Conservation (phyloP, 1,284 basidiomycete species). For the Butyriboletus appendiculatus region DNA sequence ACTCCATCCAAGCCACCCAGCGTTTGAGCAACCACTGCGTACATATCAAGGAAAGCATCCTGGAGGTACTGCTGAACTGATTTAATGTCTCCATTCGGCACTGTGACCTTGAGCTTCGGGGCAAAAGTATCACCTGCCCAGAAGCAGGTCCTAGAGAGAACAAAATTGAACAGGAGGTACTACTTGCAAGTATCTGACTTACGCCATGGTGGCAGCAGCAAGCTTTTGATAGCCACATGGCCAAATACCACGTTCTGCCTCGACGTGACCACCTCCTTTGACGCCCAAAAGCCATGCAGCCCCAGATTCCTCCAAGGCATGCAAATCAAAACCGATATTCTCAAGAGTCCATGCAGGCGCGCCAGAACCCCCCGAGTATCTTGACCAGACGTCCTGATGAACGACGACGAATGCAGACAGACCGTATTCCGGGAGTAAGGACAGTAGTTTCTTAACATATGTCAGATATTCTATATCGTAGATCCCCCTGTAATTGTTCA, state of each 20-base stretch:
- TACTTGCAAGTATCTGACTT: slow-evolving; percentile 33
- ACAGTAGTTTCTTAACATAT: slow-evolving; percentile 77
- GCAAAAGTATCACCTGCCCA: slow-evolving; percentile 90
- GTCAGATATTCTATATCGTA: slow-evolving; percentile 85
- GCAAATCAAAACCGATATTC: slow-evolving; percentile 76
- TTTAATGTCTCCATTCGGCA: slow-evolving; percentile 48
- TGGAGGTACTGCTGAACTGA: slow-evolving; percentile 87
- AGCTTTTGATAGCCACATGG: slow-evolving; percentile 92
- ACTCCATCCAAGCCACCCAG: slow-evolving; percentile 79
- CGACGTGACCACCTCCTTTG: slow-evolving; percentile 67
- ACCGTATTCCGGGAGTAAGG: slow-evolving; percentile 79
- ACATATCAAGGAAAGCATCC: slow-evolving; percentile 79
- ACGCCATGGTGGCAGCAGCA: slow-evolving; percentile 88
- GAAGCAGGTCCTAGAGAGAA: slow-evolving; percentile 65
- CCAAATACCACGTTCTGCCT: slow-evolving; percentile 82
- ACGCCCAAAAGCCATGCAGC: slow-evolving; percentile 86
- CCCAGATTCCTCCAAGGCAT: slow-evolving; percentile 73
- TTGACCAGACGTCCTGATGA: slow-evolving; percentile 95
- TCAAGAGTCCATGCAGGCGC: slow-evolving; percentile 93
- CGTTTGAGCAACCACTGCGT: slow-evolving; percentile 65
- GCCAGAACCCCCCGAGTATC: slow-evolving; percentile 90
- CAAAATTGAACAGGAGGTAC: slow-evolving; percentile 20
- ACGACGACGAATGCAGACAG: slow-evolving; percentile 81
- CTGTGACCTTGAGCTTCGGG: slow-evolving; percentile 65
- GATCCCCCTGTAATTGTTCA: slow-evolving; percentile 53